Conservation (phyloP, 225 moss, liverwort and hornwort genomes). For the Ulota crispa region DNA sequence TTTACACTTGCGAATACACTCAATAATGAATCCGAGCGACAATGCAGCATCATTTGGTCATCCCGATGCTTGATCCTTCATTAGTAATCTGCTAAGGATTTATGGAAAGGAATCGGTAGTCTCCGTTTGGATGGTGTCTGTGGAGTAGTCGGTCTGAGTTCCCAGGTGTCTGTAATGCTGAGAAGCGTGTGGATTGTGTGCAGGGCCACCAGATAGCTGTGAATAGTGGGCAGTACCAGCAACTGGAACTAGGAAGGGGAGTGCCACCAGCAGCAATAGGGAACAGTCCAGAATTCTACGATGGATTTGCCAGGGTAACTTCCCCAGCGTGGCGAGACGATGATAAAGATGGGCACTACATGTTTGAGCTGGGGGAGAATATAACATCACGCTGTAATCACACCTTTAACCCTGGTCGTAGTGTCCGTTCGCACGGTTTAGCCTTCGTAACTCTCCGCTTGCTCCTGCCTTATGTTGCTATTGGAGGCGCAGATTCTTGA, state of each 20-base stretch:
- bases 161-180: constrained; percentile 27
- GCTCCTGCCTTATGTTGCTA: constrained; percentile 74
- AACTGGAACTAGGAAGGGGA: constrained; percentile 66
- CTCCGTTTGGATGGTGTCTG: constrained; percentile 7
- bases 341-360: constrained; percentile 75
- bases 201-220: constrained; percentile 58
- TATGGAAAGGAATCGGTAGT: not conserved
- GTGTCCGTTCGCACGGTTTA: constrained; percentile 74
- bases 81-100: not conserved
- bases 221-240: constrained; percentile 62
- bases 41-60: not conserved
- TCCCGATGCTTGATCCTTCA: constrained; percentile 2
- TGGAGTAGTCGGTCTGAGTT: not conserved
- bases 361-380: constrained; percentile 78
- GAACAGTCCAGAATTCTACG: constrained; percentile 64
- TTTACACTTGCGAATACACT: not conserved
- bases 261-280: constrained; percentile 52
- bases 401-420: constrained; percentile 67
- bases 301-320: constrained; percentile 61
- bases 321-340: constrained; percentile 68
- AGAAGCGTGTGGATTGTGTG: constrained; percentile 26
- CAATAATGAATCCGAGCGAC: not conserved
- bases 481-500: constrained; percentile 74
- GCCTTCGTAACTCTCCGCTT: constrained; percentile 66
- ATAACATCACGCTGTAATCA: constrained; percentile 72